A percentile compares a stretch with the other conserved stretches of the same genome.
Evolutionary conservation across 371 early-diverging fungal species (phyloP).

Genomic region (Funneliformis caledonium): DNA sequence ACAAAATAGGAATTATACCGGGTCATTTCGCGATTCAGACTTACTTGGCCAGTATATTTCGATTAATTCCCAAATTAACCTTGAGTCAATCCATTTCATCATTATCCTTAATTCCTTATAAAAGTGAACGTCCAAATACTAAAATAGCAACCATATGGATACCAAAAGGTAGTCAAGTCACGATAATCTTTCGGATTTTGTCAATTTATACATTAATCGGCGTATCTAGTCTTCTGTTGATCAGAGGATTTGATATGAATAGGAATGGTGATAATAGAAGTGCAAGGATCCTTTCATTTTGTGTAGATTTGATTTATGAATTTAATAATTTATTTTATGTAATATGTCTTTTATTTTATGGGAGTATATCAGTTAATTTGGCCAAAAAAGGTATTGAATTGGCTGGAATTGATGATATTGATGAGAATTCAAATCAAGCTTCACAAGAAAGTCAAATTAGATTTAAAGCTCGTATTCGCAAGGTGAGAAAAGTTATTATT

Average conservation of each 20-base stretch:
- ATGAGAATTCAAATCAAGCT: not conserved
- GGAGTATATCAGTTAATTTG: not conserved
- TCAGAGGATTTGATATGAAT: not conserved
- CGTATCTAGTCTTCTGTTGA: not conserved
- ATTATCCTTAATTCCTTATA: no score
- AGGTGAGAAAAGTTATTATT: not conserved
- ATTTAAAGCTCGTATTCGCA: not conserved
- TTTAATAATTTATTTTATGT: not conserved
- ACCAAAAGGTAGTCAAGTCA: not conserved
- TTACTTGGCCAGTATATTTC: not conserved
- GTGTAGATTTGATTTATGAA: not conserved
- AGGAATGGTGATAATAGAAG: no score
- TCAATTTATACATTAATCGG: not conserved
- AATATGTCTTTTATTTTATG: not conserved
- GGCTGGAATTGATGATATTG: not conserved
- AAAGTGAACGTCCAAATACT: not conserved
- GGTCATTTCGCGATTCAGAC: not conserved
- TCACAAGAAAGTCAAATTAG: no score
- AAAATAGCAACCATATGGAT: not conserved
- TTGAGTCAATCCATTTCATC: not conserved
- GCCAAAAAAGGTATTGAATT: not conserved
- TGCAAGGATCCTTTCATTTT: not conserved
- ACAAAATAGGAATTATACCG: not conserved
- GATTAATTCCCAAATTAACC: not conserved
- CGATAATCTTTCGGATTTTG: not conserved